These are phyloP conservation scores for Kazachstania viticola DNA, from an alignment of 805 yeast genomes.

Conservation along the genomic window DNA sequence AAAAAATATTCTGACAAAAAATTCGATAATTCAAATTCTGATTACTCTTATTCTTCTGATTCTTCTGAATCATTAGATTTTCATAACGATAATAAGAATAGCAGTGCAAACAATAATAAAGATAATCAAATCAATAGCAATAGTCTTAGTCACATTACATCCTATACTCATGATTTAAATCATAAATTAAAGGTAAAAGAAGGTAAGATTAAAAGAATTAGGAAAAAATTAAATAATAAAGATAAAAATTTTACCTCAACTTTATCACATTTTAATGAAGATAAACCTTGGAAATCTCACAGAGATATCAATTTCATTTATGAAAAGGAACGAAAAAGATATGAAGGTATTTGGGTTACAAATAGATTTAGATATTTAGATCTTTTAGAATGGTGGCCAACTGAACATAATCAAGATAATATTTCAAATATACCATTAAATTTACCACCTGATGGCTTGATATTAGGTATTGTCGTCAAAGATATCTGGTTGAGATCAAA, in stretches of 20 bases:
- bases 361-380: constrained; percentile 59
- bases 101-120: too few relatives aligned
- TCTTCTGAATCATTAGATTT: too few relatives aligned
- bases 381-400: constrained; percentile 24
- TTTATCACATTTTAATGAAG: constrained; percentile 79
- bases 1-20: too few relatives aligned
- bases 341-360: constrained; percentile 90
- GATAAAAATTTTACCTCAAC: too few relatives aligned
- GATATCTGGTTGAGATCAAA: constrained; percentile 74
- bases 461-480: constrained; percentile 43
- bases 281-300: constrained; percentile 92
- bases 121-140: too few relatives aligned
- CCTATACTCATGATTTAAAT: too few relatives aligned
- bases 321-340: constrained; percentile 68
- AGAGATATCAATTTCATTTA: constrained; percentile 40
- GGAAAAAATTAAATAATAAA: constrained; percentile 6
- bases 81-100: too few relatives aligned
- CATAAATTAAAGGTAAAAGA: not conserved
- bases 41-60: too few relatives aligned
- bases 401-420: not conserved
- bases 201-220: not conserved
- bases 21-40: too few relatives aligned
- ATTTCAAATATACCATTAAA: constrained; percentile 2
- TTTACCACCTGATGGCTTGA: constrained; percentile 25
- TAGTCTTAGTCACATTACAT: too few relatives aligned